Base-by-base conservation (phyloP, 176 grass and related monocot species). In the Tuctoria greenei region DNA sequence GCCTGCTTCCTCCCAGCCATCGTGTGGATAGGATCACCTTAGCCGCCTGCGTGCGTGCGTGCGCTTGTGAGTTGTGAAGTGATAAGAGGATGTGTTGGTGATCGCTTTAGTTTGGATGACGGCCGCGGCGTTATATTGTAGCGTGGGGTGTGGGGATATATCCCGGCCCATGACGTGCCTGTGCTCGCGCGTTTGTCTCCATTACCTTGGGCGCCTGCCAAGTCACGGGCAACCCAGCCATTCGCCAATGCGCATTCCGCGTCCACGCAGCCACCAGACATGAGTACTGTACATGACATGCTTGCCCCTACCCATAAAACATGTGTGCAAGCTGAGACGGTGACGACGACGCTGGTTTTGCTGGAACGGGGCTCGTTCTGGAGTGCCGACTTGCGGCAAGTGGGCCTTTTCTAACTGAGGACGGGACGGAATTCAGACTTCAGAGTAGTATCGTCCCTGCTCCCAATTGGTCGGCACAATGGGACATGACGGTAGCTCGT, bases 121-220 rank as follows among this genome's bases (percentile, higher is more conserved):
- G 64, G 21, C 21, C 12, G 31, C 13, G 70, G 61, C 24, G 4
- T 72, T 79, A 39, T 74, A n/a, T n/a, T n/a, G 74, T 67, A 79
- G 75, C 7, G 20, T 17, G 25, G 36, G 68, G 44, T n/a, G n/a
- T n/a, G n/a, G n/a, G n/a, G n/a, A n/a, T n/a, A 21, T 78, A 55
- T 18, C 58, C 28, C 15, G 60, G 61, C 61, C 80, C 80, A 71
- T 82, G 80, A 82, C 71, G 16, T 58, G 80, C 61, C 67, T 59
- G 71, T 67, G 71, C 37, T 18, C 14, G 25, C 37, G 49, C 23
- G 70, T 61, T 82, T 82, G 80, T 65, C 61, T 36, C 46, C 50
- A 15, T 45, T 15, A 13, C 35, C 25, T 16, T 15, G 2, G n/a
- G 13, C 0, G 58, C 42, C 42, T 37, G 42, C 20, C 50, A 8